phyloP scores from a whole-genome alignment of 2,329 filamentous ascomycete species.

The Alternaria sp. region DNA sequence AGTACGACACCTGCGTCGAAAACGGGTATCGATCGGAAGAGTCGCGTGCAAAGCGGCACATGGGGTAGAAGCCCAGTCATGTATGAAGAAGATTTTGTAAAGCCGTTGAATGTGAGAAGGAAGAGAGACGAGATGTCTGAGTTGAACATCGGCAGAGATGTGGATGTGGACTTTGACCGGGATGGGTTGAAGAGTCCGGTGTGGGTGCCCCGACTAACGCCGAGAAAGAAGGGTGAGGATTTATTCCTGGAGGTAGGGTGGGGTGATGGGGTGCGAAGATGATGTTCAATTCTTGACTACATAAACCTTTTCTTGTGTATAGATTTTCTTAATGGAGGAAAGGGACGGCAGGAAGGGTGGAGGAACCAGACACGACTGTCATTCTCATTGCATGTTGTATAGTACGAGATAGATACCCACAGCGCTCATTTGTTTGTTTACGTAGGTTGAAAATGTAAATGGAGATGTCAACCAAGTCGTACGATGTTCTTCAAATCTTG shows the following conservation, averaged over 20 bases:
- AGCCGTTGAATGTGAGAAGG: conserved; percentile 39
- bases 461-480: neutral
- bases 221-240: conserved; percentile 72
- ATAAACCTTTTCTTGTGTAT: conserved; percentile 14
- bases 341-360: neutral
- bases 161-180: conserved; percentile 27
- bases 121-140: conserved; percentile 27
- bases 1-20: conserved; percentile 26
- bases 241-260: conserved; percentile 60
- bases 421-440: conserved; percentile 11
- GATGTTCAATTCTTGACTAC: conserved; percentile 14
- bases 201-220: conserved; percentile 73
- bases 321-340: conserved; percentile 9
- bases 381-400: conserved; percentile 13
- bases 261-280: conserved; percentile 14
- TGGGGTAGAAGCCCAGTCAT: conserved; percentile 41
- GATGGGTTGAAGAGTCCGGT: conserved; percentile 56
- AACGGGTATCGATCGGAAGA: conserved; percentile 28
- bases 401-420: conserved; percentile 22
- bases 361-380: conserved; percentile 11
- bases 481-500: neutral
- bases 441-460: neutral
- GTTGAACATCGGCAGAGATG: conserved; percentile 28
- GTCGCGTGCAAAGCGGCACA: conserved; percentile 35
- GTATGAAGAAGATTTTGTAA: conserved; percentile 34